phyloP scores from a whole-genome alignment of 768 basidiomycete genomes.

The Goffeauzyma gilvescens region DNA sequence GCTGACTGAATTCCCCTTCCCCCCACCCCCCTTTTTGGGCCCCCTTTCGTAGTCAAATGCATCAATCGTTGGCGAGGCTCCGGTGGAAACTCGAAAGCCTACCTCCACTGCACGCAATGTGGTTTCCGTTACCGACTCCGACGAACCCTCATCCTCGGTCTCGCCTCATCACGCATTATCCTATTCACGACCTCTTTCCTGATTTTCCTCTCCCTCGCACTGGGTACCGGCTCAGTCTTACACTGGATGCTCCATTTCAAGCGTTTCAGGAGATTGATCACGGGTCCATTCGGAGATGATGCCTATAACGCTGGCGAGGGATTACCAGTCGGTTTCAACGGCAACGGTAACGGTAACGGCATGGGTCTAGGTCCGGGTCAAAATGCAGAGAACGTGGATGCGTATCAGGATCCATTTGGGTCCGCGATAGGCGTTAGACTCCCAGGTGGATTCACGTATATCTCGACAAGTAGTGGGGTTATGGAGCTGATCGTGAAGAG shows the following conservation, averaged over 20 bases:
- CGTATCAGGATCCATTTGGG: slow-evolving; percentile 4
- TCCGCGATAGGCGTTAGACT: slow-evolving; percentile 3
- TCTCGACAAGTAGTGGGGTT: slow-evolving; percentile 5
- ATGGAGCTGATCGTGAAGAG: slow-evolving; percentile 9
- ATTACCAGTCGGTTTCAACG: too few species aligned
- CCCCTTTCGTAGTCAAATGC: not conserved
- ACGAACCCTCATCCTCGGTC: slow-evolving; percentile 8
- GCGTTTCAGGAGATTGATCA: not conserved
- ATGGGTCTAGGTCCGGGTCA: too few species aligned
- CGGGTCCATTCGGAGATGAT: slow-evolving; percentile 1
- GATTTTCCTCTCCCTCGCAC: slow-evolving; percentile 5
- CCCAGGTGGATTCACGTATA: slow-evolving; percentile 4
- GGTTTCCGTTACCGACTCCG: slow-evolving; percentile 9
- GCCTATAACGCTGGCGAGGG: too few species aligned
- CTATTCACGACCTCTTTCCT: slow-evolving; percentile 6
- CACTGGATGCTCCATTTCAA: slow-evolving; percentile 5
- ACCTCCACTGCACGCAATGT: slow-evolving; percentile 10
- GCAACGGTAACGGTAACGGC: too few species aligned
- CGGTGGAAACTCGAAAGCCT: too few species aligned
- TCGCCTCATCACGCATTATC: slow-evolving; percentile 5
- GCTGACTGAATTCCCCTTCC: too few species aligned
- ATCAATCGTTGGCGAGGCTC: too few species aligned
- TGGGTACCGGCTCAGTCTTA: slow-evolving; percentile 2
- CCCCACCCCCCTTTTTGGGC: too few species aligned
- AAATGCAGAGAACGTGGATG: too few species aligned